Evolutionary conservation across 768 basidiomycete species (phyloP).

Genomic region (Dioszegia hungarica): DNA sequence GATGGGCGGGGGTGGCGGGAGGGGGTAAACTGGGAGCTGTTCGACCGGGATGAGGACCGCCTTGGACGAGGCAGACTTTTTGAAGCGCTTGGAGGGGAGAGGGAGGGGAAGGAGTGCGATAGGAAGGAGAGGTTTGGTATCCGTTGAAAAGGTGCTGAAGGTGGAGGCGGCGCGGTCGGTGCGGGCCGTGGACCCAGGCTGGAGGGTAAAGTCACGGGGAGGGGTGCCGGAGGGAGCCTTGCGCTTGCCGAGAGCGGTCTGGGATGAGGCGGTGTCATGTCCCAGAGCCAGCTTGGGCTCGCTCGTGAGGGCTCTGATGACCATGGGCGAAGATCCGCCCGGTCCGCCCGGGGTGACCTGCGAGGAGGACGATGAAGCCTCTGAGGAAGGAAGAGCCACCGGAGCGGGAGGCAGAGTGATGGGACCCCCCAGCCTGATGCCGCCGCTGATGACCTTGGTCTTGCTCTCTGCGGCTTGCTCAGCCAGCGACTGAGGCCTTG

Average conservation of each 20-base stretch:
- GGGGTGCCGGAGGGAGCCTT: not conserved
- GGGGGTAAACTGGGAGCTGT: constrained; percentile 39
- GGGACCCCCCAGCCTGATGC: not conserved
- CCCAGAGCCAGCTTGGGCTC: too few relatives aligned
- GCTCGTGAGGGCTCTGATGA: too few relatives aligned
- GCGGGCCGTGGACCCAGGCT: not conserved
- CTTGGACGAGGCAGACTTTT: constrained; percentile 21
- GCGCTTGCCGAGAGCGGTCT: not conserved
- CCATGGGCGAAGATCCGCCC: too few relatives aligned
- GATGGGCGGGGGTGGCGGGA: constrained; percentile 38
- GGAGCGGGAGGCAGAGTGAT: not conserved
- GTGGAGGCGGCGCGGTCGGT: not conserved
- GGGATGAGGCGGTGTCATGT: too few relatives aligned
- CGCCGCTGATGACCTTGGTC: not conserved
- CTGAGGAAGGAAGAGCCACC: not conserved
- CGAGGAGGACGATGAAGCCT: not conserved
- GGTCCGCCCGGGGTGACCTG: too few relatives aligned
- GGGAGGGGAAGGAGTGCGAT: constrained; percentile 26
- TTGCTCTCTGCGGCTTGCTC: too few relatives aligned
- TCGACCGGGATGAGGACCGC: constrained; percentile 37
- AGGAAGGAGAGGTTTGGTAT: constrained; percentile 1
- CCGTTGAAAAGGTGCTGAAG: not conserved
- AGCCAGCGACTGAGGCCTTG: not conserved
- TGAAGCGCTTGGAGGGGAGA: constrained; percentile 39
- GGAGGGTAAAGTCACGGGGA: not conserved